Percentiles rank a stretch among this genome's conserved stretches.
Evolutionary conservation across 495 filamentous ascomycete species (phyloP).

Genomic region (Neurospora intermedia): DNA sequence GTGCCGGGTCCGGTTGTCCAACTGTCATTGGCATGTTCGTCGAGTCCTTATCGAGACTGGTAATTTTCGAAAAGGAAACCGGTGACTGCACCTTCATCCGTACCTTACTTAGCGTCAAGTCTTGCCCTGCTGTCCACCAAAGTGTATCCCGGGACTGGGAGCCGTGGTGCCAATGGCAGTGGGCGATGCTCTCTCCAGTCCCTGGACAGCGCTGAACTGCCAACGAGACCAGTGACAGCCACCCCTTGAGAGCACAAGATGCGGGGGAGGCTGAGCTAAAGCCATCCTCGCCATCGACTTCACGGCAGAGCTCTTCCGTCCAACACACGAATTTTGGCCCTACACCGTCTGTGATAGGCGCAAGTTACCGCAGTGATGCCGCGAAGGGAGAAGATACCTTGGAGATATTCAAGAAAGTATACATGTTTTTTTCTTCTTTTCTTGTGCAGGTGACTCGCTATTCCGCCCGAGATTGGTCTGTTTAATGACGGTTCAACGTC

Average conservation of each 20-base stretch:
- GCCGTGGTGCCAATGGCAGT: background rate
- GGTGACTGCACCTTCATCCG: background rate
- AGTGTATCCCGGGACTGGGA: background rate
- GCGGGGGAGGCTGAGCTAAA: background rate
- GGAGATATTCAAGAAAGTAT: background rate
- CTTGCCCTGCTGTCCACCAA: background rate
- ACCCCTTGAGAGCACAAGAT: background rate
- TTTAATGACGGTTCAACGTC: background rate
- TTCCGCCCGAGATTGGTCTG: background rate
- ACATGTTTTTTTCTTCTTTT: background rate
- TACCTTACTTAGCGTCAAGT: background rate
- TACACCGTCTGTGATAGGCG: background rate
- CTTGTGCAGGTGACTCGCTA: background rate
- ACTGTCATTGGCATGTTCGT: background rate
- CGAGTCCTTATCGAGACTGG: background rate
- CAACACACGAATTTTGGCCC: background rate
- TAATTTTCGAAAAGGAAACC: background rate
- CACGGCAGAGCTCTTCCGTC: background rate
- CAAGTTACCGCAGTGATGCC: background rate
- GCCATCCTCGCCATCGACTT: background rate
- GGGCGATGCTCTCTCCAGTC: background rate
- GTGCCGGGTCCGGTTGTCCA: background rate
- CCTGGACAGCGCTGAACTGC: background rate
- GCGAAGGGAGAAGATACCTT: background rate
- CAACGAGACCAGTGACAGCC: background rate